Percentiles rank a stretch among this genome's conserved stretches.
phyloP scores from a whole-genome alignment of 1,139 yeast genomes.

The Torulaspora globosa region DNA sequence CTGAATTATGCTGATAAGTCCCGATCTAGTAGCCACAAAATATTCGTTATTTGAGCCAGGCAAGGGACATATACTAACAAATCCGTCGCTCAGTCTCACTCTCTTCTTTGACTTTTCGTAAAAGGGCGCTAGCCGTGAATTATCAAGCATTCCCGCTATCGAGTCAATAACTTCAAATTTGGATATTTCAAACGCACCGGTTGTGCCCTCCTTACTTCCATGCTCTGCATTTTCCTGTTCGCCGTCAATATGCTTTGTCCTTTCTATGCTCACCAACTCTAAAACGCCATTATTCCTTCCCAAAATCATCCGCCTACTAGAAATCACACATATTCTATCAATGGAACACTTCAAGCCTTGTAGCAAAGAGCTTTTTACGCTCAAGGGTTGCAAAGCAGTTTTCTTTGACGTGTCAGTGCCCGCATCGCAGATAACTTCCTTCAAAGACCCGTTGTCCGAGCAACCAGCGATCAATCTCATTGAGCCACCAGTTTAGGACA shows the following conservation, averaged over 20 bases:
- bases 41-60: slow-evolving; percentile 23
- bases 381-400: slow-evolving; percentile 52
- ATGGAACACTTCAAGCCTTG: slow-evolving; percentile 37
- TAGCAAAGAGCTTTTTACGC: slow-evolving; percentile 42
- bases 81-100: slow-evolving; percentile 29
- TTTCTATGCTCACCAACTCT: slow-evolving; percentile 21
- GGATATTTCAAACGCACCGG: slow-evolving; percentile 18
- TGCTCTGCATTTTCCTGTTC: slow-evolving; percentile 4
- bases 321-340: slow-evolving; percentile 13
- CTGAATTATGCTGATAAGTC: slow-evolving; percentile 46
- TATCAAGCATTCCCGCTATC: slow-evolving; percentile 24
- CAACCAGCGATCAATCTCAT: slow-evolving; percentile 35
- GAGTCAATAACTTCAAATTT: slow-evolving; percentile 17
- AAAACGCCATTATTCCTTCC: slow-evolving; percentile 35
- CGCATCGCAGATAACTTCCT: slow-evolving; percentile 50
- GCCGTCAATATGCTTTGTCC: slow-evolving; percentile 1
- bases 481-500: neutral
- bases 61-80: slow-evolving; percentile 26
- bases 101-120: slow-evolving; percentile 29
- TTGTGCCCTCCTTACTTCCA: neutral
- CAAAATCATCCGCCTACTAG: slow-evolving; percentile 20
- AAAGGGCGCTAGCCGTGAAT: slow-evolving; percentile 23
- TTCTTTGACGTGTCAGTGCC: slow-evolving; percentile 70
- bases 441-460: slow-evolving; percentile 33
- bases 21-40: slow-evolving; percentile 45